Evolutionary conservation across 345 rosid species (phyloP).

Genomic region (Erucastrum elatum): DNA sequence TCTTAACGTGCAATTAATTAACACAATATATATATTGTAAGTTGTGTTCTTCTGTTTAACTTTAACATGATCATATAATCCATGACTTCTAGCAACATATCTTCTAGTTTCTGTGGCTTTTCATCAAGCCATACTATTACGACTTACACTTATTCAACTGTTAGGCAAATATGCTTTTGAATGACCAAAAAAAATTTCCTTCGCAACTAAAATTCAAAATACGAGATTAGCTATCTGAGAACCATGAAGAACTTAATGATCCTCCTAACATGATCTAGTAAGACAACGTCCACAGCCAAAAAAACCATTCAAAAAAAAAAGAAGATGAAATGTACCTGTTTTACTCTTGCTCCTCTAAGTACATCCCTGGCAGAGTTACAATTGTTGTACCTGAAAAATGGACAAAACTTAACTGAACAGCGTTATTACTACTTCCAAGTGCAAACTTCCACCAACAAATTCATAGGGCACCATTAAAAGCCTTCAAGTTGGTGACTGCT

Average conservation of each 20-base stretch:
- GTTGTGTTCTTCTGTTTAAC: not conserved
- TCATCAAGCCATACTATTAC: not conserved
- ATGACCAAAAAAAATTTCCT: not conserved
- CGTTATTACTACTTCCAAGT: not conserved
- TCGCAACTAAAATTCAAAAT: not conserved
- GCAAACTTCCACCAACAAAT: slow-evolving; percentile 10
- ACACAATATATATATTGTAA: not conserved
- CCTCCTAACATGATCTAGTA: not conserved
- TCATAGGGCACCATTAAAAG: not conserved
- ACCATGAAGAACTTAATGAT: not conserved
- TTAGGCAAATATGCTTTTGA: not conserved
- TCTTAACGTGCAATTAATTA: slow-evolving; percentile 22
- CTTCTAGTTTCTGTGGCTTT: not conserved
- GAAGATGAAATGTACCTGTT: slow-evolving; percentile 18
- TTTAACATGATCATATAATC: not conserved
- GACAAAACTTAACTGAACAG: slow-evolving; percentile 9
- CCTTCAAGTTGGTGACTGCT: slow-evolving; percentile 21
- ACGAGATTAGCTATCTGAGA: not conserved
- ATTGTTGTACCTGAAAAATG: slow-evolving; percentile 3
- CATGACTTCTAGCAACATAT: not conserved
- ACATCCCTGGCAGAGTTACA: slow-evolving; percentile 13
- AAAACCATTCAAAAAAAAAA: not conserved
- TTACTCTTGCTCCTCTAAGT: slow-evolving; percentile 19
- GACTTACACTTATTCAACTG: not conserved
- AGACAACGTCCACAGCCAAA: not conserved